Percentiles rank a stretch among this genome's conserved stretches.
These are phyloP conservation scores for Acanthamoeba culbertsoni DNA, from an alignment of 208 protist genomes.

Conservation along the genomic window DNA sequence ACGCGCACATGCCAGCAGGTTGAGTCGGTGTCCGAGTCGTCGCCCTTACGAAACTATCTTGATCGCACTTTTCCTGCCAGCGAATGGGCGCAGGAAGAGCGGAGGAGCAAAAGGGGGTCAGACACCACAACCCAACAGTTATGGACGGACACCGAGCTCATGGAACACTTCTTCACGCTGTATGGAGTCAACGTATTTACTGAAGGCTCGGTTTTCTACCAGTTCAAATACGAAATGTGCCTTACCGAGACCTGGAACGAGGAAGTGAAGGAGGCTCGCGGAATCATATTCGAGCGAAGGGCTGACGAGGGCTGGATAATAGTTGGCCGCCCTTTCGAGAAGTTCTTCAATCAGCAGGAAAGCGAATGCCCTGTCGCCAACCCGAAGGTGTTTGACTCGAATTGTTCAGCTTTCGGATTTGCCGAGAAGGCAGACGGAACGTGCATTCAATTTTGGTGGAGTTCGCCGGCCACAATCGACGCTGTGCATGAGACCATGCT, in stretches of 20 bases:
- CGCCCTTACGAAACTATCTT: neutral
- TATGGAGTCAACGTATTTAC: slow-evolving; percentile 33
- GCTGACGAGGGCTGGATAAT: neutral
- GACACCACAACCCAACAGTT: neutral
- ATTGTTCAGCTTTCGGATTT: neutral
- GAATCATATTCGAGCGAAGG: slow-evolving; percentile 18
- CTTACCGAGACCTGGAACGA: slow-evolving; percentile 11
- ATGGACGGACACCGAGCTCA: slow-evolving; percentile 1
- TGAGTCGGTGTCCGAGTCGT: no score
- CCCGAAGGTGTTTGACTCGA: neutral
- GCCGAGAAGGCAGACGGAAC: slow-evolving; percentile 43
- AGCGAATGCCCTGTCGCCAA: neutral
- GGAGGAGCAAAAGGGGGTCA: neutral
- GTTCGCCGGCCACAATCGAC: neutral
- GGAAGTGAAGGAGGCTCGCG: slow-evolving; percentile 10
- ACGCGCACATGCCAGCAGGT: no score
- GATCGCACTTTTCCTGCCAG: neutral
- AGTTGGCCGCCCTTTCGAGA: slow-evolving; percentile 6
- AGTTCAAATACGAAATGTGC: slow-evolving; percentile 47
- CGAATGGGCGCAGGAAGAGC: neutral
- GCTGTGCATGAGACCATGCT: neutral
- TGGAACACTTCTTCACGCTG: slow-evolving; percentile 34
- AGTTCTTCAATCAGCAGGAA: slow-evolving; percentile 52
- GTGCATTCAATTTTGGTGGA: slow-evolving; percentile 33
- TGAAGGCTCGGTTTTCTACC: slow-evolving; percentile 38